Conservation (phyloP, 2,329 filamentous ascomycete genomes). For the Trichothecium roseum region DNA sequence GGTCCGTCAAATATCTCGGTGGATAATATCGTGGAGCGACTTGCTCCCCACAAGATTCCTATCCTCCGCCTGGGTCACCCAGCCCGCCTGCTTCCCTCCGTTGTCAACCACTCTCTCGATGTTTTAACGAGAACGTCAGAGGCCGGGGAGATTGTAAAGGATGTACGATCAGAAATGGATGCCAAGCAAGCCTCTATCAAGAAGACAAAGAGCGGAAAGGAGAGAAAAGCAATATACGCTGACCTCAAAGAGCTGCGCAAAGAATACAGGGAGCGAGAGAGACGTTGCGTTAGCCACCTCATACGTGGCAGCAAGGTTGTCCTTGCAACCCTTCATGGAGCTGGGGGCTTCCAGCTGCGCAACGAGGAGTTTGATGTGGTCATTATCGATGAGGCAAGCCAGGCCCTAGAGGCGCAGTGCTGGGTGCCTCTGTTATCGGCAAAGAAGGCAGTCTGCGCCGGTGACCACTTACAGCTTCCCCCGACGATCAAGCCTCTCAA, state of each 20-base stretch:
- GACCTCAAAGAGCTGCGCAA: constrained; percentile 79
- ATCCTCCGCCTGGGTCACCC: constrained; percentile 90
- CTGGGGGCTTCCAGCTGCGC: constrained; percentile 74
- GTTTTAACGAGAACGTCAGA: constrained; percentile 85
- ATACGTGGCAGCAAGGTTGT: constrained; percentile 75
- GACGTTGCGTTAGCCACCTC: constrained; percentile 66
- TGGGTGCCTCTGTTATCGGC: constrained; percentile 84
- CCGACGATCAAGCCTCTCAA: constrained; percentile 84
- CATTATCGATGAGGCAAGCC: constrained; percentile 90
- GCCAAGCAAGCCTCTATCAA: constrained; percentile 78
- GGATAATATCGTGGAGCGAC: constrained; percentile 92
- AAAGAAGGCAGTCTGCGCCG: constrained; percentile 79
- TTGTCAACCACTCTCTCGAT: constrained; percentile 83
- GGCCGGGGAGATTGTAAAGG: constrained; percentile 77
- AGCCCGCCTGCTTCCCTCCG: constrained; percentile 77
- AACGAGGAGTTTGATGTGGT: constrained; percentile 83
- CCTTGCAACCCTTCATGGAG: constrained; percentile 83
- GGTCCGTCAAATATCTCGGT: constrained; percentile 95
- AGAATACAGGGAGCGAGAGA: constrained; percentile 80
- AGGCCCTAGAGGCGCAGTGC: constrained; percentile 91
- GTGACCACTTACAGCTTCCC: constrained; percentile 87
- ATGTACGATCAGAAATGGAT: constrained; percentile 89
- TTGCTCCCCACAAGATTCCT: constrained; percentile 73
- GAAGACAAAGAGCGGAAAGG: constrained; percentile 73
- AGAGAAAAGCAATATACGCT: constrained; percentile 70